Evolutionary conservation across 352 stramenopile species (phyloP).

Genomic region (Phytophthora cajani): DNA sequence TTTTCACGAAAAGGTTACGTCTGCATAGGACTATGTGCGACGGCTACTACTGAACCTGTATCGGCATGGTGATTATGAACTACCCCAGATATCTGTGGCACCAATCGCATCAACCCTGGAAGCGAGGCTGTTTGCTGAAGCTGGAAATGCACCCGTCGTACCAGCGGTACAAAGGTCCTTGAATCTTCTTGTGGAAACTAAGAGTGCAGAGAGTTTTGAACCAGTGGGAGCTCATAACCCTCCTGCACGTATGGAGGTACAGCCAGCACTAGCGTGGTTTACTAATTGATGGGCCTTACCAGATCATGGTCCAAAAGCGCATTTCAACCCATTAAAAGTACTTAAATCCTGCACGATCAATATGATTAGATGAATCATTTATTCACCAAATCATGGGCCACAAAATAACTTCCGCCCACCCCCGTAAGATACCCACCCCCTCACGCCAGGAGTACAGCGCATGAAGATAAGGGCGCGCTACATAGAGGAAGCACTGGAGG

Average conservation of each 20-base stretch:
- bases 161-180: not conserved
- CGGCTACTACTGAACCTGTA: not conserved
- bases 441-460: too few relatives aligned
- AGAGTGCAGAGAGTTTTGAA: not conserved
- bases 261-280: not conserved
- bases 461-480: too few relatives aligned
- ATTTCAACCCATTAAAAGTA: too few relatives aligned
- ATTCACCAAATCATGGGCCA: too few relatives aligned
- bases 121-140: not conserved
- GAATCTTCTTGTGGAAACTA: not conserved
- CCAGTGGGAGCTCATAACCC: not conserved
- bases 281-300: too few relatives aligned
- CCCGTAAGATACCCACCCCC: too few relatives aligned
- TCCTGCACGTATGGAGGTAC: not conserved
- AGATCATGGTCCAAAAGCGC: too few relatives aligned
- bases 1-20: not conserved
- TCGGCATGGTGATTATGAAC: not conserved
- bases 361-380: too few relatives aligned
- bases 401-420: too few relatives aligned
- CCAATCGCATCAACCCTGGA: not conserved
- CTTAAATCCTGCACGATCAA: too few relatives aligned
- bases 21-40: not conserved
- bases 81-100: not conserved
- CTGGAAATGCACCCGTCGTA: not conserved
- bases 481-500: too few relatives aligned